These are phyloP conservation scores for Suhomyces terraborum DNA, from an alignment of 1,139 yeast genomes.

Conservation along the genomic window DNA sequence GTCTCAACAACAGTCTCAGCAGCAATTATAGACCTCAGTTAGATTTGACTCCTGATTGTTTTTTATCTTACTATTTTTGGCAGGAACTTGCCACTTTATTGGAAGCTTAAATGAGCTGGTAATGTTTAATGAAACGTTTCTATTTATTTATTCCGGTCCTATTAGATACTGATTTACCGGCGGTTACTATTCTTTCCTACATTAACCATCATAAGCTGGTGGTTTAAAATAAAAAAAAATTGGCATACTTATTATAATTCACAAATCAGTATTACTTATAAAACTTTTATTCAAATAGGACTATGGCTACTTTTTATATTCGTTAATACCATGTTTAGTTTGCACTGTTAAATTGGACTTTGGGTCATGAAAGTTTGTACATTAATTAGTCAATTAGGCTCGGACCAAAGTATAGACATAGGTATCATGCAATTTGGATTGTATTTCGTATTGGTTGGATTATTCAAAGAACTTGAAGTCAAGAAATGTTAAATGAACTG, in stretches of 20 bases:
- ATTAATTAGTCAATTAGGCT: no score
- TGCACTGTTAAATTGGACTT: background rate
- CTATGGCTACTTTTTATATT: constrained; percentile 6
- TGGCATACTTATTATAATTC: constrained; percentile 15
- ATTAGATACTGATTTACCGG: constrained; percentile 10
- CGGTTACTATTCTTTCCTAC: constrained; percentile 6
- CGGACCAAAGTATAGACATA: no score
- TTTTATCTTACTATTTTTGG: background rate
- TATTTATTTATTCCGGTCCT: constrained; percentile 13
- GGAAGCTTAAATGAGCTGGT: constrained; percentile 8
- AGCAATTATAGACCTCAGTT: constrained; percentile 4
- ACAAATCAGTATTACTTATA: constrained; percentile 15
- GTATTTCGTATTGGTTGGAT: no score
- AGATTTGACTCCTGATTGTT: background rate
- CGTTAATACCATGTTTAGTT: constrained; percentile 8
- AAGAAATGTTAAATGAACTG: no score
- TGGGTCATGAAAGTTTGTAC: no score
- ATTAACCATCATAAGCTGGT: background rate
- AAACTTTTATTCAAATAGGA: constrained; percentile 8
- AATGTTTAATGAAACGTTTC: constrained; percentile 12
- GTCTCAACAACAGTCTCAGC: constrained; percentile 3
- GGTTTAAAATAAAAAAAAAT: constrained; percentile 5
- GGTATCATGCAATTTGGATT: no score
- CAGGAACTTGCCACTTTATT: background rate
- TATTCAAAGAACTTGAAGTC: no score